A percentile compares a stretch with the other conserved stretches of the same genome.
These are phyloP conservation scores for Penicillium lagena DNA, from an alignment of 495 filamentous ascomycete genomes.

Conservation along the genomic window DNA sequence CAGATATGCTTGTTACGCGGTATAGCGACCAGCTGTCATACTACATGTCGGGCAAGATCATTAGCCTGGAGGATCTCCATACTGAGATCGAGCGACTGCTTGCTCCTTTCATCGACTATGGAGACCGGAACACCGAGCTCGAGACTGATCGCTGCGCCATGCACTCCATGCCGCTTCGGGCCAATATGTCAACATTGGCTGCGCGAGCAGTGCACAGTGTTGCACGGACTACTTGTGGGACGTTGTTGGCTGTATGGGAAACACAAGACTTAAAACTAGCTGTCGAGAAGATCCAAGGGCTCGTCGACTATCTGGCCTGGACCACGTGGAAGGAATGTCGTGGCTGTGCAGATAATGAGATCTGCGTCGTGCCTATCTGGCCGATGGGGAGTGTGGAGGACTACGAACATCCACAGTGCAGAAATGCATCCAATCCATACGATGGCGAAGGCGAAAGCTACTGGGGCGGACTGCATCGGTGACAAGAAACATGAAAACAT, in stretches of 20 bases:
- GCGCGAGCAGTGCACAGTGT: conserved; percentile 41
- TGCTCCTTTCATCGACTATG: conserved; percentile 45
- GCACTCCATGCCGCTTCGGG: conserved; percentile 36
- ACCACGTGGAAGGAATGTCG: conserved; percentile 55
- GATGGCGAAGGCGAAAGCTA: conserved; percentile 24
- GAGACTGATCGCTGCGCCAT: conserved; percentile 43
- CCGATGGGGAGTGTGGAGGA: conserved; percentile 51
- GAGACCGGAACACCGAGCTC: conserved; percentile 18
- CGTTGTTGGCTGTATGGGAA: conserved; percentile 35
- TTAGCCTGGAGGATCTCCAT: conserved; percentile 26
- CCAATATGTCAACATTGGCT: conserved; percentile 7
- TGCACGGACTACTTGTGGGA: conserved; percentile 41
- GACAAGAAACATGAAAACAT: not conserved
- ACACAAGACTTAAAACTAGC: conserved; percentile 18
- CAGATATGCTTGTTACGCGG: conserved; percentile 54
- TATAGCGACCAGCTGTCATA: conserved; percentile 48
- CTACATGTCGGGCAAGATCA: conserved; percentile 32
- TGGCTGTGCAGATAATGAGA: conserved; percentile 47
- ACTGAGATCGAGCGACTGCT: conserved; percentile 40
- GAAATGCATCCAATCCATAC: conserved; percentile 19
- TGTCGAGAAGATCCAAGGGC: conserved; percentile 18
- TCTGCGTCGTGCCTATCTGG: conserved; percentile 66
- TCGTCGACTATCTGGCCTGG: conserved; percentile 52
- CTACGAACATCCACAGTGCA: conserved; percentile 45
- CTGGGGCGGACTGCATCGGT: conserved; percentile 22